A percentile compares a stretch with the other conserved stretches of the same genome.
Conservation (phyloP, 495 filamentous ascomycete species). For the Neurospora hispaniola region DNA sequence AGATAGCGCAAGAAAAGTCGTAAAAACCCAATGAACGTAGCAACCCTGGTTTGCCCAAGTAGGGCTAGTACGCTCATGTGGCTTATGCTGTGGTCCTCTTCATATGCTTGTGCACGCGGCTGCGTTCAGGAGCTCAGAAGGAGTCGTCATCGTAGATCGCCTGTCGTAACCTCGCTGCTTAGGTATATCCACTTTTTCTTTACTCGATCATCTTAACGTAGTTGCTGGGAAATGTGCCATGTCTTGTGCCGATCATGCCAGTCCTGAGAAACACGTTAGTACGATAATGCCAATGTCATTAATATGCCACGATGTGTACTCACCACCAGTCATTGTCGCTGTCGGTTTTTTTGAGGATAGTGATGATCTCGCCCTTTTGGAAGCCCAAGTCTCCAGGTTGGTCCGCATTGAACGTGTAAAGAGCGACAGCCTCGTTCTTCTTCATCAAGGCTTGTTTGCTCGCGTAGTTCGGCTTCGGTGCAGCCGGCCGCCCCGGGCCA, state of each 20-base stretch:
- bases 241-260: conserved; percentile 41
- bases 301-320: conserved; percentile 12
- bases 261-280: conserved; percentile 34
- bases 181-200: background rate
- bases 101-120: background rate
- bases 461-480: conserved; percentile 76
- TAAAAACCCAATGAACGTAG: background rate
- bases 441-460: conserved; percentile 54
- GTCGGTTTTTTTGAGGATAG: conserved; percentile 94
- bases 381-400: conserved; percentile 88
- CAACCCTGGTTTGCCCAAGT: background rate
- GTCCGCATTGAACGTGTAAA: conserved; percentile 89
- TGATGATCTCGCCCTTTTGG: conserved; percentile 96
- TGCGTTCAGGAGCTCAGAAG: background rate
- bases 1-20: background rate
- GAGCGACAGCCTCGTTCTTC: conserved; percentile 75
- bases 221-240: conserved; percentile 48
- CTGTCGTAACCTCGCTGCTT: background rate
- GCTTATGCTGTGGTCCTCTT: background rate
- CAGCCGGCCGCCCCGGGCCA: conserved; percentile 58
- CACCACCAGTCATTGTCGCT: conserved; percentile 86
- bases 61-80: background rate
- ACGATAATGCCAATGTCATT: background rate
- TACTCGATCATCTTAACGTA: conserved; percentile 41
- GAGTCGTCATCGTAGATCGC: background rate